phyloP scores from a whole-genome alignment of 805 yeast genomes.

The Ogataea pini region DNA sequence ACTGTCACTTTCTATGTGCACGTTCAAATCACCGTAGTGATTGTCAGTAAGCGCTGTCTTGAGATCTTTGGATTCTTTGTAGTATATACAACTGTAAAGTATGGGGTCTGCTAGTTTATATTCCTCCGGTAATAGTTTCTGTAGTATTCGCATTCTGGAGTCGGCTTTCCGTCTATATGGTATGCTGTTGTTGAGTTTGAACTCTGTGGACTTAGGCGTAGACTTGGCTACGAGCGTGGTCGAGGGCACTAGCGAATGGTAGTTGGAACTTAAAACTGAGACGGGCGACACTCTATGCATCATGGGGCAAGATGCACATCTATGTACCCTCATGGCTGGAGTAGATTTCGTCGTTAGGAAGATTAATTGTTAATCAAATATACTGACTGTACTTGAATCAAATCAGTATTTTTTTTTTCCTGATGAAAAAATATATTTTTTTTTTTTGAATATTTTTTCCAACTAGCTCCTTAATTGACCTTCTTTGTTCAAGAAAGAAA shows the following conservation, averaged over 20 bases:
- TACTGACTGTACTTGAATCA: not conserved
- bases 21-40: conserved; percentile 3
- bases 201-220: conserved; percentile 4
- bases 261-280: not conserved
- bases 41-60: conserved; percentile 16
- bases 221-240: not conserved
- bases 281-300: no score
- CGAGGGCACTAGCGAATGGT: conserved; percentile 16
- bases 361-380: no score
- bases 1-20: conserved; percentile 11
- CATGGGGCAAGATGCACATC: not conserved
- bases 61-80: conserved; percentile 8
- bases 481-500: not conserved
- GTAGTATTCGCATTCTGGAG: conserved; percentile 25
- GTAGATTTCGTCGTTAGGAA: not conserved
- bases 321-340: not conserved
- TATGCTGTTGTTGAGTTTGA: conserved; percentile 17
- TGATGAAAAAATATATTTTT: not conserved
- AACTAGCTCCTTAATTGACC: no score
- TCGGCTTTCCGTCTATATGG: conserved; percentile 26
- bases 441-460: not conserved
- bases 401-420: not conserved
- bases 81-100: conserved; percentile 27
- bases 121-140: conserved; percentile 26
- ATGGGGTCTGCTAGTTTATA: conserved; percentile 23